Evolutionary conservation across 352 stramenopile genomes (phyloP), one percentile per base, ranked within the genome.

Genomic region (Phytophthora pinifolia): DNA sequence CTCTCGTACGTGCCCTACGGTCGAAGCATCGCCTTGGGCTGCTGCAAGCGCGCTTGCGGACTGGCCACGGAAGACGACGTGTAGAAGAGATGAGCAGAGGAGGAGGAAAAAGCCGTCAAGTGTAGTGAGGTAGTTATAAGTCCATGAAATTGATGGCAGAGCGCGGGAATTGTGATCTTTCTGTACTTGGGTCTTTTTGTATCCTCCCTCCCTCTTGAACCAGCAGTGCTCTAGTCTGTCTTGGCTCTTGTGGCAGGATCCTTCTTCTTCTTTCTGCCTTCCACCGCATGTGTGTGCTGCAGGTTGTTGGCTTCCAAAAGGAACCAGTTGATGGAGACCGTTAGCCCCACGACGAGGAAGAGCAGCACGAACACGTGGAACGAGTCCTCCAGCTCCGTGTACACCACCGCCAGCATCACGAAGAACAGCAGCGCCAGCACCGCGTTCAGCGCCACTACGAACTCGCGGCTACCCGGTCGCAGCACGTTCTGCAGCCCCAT

Each of bases 1-100:
- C 60, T 94, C 12, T 94, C 84, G n/a, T 96, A 93, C 63, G 70
- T 96, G 0, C 86, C 86, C 1, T 96, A 93, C 57, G 86, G 80
- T n/a, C 82, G 86, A 54, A 76, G 70, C 30, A 88, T 92, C 44
- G 72, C 71, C 15, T 27, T 74, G 25, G 67, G 62, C 18, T 89
- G 76, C 72, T 91, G 78, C 72, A 89, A 88, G 59, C 72, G 81
- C 41, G 65, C 68, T 32, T 73, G 69, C 25, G 73, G 76, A 34
- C 43, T 83, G 47, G 39, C 58, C 8, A 59, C 62, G 10, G 72
- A 88, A 39, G 78, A 89, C 27, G 72, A 88, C 36, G 59, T 86
- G 50, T 88, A 30, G 59, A 10, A 14, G 9, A 31, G 30, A 62
- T 1, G 20, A 25, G 20, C 6, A 17, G 8, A 9, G 22, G 27